Evolutionary conservation across 345 rosid species (phyloP).

Genomic region (Kernera saxatilis): DNA sequence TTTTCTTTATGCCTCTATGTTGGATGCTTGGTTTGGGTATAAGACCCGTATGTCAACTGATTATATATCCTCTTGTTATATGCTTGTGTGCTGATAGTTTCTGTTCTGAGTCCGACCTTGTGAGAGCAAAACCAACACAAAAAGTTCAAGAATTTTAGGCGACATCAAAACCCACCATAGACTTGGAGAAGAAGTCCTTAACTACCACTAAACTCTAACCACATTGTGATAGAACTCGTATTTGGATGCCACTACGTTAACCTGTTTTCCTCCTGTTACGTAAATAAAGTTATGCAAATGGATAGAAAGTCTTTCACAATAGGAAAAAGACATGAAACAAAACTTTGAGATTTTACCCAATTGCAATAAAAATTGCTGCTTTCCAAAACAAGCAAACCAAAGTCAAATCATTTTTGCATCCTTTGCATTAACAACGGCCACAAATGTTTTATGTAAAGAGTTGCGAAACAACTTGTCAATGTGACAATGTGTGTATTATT

Average conservation of each 20-base stretch:
- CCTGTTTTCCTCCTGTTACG: neutral
- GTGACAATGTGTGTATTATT: neutral
- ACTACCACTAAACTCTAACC: neutral
- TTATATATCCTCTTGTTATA: neutral
- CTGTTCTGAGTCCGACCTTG: neutral
- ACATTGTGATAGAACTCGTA: neutral
- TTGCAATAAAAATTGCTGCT: conserved; percentile 1
- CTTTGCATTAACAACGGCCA: neutral
- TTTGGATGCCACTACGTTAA: neutral
- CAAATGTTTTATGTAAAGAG: neutral
- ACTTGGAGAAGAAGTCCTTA: too few relatives aligned
- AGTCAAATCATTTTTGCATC: too few relatives aligned
- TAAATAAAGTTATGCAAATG: too few relatives aligned
- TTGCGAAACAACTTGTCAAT: neutral
- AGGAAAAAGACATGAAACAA: too few relatives aligned
- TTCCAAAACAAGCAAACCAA: neutral
- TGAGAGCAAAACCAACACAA: neutral
- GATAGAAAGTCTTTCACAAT: too few relatives aligned
- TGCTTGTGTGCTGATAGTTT: neutral
- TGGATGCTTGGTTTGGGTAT: conserved; percentile 21
- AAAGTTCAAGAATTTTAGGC: neutral
- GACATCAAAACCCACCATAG: neutral
- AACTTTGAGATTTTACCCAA: too few relatives aligned
- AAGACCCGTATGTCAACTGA: neutral
- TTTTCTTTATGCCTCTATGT: neutral